Evolutionary conservation across 2,329 filamentous ascomycete genomes (phyloP).

Genomic region (Chaetothyriales sp.): DNA sequence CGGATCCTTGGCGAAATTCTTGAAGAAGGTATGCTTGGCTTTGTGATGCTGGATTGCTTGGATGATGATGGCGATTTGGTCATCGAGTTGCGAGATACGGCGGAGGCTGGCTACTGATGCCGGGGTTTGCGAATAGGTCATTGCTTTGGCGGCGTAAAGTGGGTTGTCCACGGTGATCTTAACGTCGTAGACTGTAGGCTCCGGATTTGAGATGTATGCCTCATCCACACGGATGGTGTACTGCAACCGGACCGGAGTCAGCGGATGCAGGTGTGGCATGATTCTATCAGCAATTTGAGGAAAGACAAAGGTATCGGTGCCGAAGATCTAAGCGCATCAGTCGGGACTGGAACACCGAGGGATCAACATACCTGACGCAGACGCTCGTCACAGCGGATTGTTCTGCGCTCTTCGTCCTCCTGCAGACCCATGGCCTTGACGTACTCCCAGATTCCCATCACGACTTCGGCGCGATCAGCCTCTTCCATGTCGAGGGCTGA

Average conservation of each 20-base stretch:
- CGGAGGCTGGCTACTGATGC: conserved; percentile 59
- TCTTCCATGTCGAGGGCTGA: conserved; percentile 77
- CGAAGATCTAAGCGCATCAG: conserved; percentile 48
- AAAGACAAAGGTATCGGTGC: conserved; percentile 65
- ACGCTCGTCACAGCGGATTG: conserved; percentile 77
- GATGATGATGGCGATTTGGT: conserved; percentile 69
- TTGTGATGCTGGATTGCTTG: conserved; percentile 75
- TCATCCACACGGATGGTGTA: conserved; percentile 93
- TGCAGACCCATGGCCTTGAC: conserved; percentile 72
- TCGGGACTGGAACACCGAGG: conserved; percentile 1
- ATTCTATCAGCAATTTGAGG: conserved; percentile 73
- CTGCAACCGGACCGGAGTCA: conserved; percentile 67
- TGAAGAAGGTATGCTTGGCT: conserved; percentile 80
- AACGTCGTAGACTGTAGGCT: conserved; percentile 80
- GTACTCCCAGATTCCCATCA: conserved; percentile 93
- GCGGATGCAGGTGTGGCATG: conserved; percentile 59
- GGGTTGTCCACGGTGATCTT: conserved; percentile 75
- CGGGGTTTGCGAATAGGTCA: conserved; percentile 54
- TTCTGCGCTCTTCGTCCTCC: conserved; percentile 88
- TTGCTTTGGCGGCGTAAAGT: conserved; percentile 49
- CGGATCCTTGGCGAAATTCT: conserved; percentile 64
- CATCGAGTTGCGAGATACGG: conserved; percentile 64
- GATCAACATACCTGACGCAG: conserved; percentile 53
- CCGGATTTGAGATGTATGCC: conserved; percentile 57
- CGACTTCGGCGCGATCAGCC: conserved; percentile 73